These are phyloP conservation scores for Colletotrichum musicola DNA, from an alignment of 2,329 filamentous ascomycete genomes.

Conservation along the genomic window DNA sequence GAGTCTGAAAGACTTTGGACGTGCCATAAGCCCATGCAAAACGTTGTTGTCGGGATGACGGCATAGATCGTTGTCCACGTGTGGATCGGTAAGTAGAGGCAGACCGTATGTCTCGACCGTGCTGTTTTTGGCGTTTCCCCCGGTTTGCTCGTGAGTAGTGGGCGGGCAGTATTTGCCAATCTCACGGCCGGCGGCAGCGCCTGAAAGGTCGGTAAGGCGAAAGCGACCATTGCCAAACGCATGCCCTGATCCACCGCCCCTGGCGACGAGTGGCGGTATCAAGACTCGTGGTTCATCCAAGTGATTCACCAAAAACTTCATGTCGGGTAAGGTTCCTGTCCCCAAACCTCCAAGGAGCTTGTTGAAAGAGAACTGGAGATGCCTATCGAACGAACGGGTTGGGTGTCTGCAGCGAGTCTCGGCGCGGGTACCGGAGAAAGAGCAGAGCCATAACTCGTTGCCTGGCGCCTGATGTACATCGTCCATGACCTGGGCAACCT, in stretches of 20 bases:
- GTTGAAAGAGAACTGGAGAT: slow-evolving; percentile 49
- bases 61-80: slow-evolving; percentile 53
- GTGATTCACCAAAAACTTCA: slow-evolving; percentile 60
- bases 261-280: slow-evolving; percentile 39
- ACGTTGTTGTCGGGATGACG: slow-evolving; percentile 56
- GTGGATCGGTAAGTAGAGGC: slow-evolving; percentile 50
- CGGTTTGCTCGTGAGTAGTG: not conserved
- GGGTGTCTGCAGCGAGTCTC: slow-evolving; percentile 51
- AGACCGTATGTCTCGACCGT: slow-evolving; percentile 44
- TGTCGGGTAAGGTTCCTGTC: slow-evolving; percentile 47
- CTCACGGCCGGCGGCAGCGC: not conserved
- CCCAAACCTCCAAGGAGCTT: slow-evolving; percentile 44
- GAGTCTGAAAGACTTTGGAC: slow-evolving; percentile 56
- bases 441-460: slow-evolving; percentile 55
- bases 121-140: not conserved
- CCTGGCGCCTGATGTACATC: slow-evolving; percentile 41
- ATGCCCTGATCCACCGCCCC: not conserved
- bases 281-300: slow-evolving; percentile 62
- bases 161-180: slow-evolving; percentile 42
- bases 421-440: slow-evolving; percentile 43
- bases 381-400: slow-evolving; percentile 48
- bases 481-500: slow-evolving; percentile 47
- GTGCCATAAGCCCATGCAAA: slow-evolving; percentile 59
- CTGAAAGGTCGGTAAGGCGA: not conserved
- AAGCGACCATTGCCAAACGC: not conserved